Conservation (phyloP, 306 rosid species). For the Echinosophora koreensis region DNA sequence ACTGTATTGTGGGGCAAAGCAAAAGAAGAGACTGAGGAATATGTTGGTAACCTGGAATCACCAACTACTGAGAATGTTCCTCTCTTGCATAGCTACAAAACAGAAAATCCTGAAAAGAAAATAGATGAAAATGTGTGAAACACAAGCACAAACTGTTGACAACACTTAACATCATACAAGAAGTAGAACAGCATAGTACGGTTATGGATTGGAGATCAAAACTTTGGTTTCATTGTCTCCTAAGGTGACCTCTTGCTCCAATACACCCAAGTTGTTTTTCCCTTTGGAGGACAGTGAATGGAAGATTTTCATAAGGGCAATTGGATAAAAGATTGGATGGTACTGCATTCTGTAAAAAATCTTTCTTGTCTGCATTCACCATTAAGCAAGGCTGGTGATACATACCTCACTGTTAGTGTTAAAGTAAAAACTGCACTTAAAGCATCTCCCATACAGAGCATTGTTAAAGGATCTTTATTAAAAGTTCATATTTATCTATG, state of each 20-base stretch:
- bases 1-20: slow-evolving; percentile 90
- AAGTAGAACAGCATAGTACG: slow-evolving; percentile 1
- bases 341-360: not conserved
- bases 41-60: slow-evolving; percentile 53
- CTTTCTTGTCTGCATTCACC: slow-evolving; percentile 4
- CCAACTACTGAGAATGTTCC: slow-evolving; percentile 65
- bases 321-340: not conserved
- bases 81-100: slow-evolving; percentile 46
- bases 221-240: not conserved
- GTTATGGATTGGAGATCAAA: not conserved
- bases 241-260: not conserved
- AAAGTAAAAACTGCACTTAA: no score
- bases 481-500: not conserved
- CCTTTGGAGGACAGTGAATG: not conserved
- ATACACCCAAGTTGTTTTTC: slow-evolving; percentile 2
- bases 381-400: not conserved
- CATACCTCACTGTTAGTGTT: no score
- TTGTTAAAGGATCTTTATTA: not conserved
- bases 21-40: slow-evolving; percentile 64
- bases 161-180: no score
- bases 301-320: not conserved
- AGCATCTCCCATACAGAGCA: no score
- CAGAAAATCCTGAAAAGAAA: slow-evolving; percentile 35
- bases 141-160: no score
- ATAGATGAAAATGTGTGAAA: slow-evolving; percentile 20